A percentile compares a stretch with the other conserved stretches of the same genome.
Evolutionary conservation across 306 rosid genomes (phyloP).

Genomic region (Cicer cuneatum): DNA sequence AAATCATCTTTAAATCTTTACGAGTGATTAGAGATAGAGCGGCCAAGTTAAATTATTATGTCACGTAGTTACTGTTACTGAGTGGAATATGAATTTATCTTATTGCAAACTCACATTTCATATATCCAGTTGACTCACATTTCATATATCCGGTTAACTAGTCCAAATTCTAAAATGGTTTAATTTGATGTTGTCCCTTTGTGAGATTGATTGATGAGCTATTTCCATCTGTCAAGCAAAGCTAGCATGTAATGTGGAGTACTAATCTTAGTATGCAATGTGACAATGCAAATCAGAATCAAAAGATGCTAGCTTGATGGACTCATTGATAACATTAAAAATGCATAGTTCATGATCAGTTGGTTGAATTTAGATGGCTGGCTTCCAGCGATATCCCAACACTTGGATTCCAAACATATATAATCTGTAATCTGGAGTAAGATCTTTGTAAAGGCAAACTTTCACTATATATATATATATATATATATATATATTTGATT

Average conservation of each 20-base stretch:
- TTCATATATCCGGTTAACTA: background rate
- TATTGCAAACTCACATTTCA: background rate
- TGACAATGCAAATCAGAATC: conserved; percentile 42
- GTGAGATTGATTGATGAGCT: conserved; percentile 12
- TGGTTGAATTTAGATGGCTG: conserved; percentile 44
- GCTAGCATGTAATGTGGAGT: conserved; percentile 4
- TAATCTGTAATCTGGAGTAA: conserved; percentile 43
- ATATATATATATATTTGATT: background rate
- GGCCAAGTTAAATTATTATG: too few relatives aligned
- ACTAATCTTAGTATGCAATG: background rate
- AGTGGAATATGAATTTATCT: too few relatives aligned
- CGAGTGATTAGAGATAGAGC: too few relatives aligned
- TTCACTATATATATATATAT: background rate
- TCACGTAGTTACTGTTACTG: too few relatives aligned
- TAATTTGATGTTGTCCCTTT: conserved; percentile 25
- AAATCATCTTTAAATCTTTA: too few relatives aligned
- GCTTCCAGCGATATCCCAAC: conserved; percentile 46
- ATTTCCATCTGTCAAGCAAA: conserved; percentile 20
- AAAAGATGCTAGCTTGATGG: conserved; percentile 19
- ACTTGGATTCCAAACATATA: conserved; percentile 42
- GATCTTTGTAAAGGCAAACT: conserved; percentile 34
- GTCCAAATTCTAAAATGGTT: background rate
- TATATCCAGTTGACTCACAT: background rate
- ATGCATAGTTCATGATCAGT: conserved; percentile 11
- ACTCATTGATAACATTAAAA: conserved; percentile 39